phyloP scores from a whole-genome alignment of 345 rosid genomes.

The Cochlearia excelsa region DNA sequence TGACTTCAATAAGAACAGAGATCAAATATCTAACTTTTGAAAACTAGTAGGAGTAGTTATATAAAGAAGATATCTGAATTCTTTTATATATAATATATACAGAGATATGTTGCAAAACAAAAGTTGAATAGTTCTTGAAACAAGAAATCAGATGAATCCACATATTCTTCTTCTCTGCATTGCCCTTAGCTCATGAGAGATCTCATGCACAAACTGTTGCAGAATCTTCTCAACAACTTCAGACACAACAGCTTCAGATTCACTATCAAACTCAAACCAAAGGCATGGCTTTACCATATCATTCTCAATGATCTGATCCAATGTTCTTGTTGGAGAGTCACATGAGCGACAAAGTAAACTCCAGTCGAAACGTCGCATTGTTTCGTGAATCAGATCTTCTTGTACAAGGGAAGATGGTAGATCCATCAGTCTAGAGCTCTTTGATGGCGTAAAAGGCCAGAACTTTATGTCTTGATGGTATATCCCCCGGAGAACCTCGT shows the following conservation, averaged over 20 bases:
- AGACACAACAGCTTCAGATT: constrained; percentile 45
- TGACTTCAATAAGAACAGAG: not conserved
- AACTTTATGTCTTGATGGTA: constrained; percentile 34
- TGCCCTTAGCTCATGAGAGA: constrained; percentile 35
- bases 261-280: constrained; percentile 50
- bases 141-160: constrained; percentile 5
- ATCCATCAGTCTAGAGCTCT: constrained; percentile 27
- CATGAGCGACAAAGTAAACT: constrained; percentile 23
- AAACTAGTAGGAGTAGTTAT: not conserved
- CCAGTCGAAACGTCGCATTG: constrained; percentile 53
- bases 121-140: not conserved
- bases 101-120: constrained; percentile 8
- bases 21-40: not conserved
- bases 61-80: constrained; percentile 8
- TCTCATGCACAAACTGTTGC: constrained; percentile 49
- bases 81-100: too few relatives aligned
- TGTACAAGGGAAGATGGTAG: constrained; percentile 21
- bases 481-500: constrained; percentile 56
- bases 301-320: constrained; percentile 45
- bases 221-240: constrained; percentile 49
- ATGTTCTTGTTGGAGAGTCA: constrained; percentile 23
- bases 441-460: constrained; percentile 43
- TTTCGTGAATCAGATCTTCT: constrained; percentile 40
- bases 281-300: constrained; percentile 52
- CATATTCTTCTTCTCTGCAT: constrained; percentile 10